Conservation (phyloP, 495 filamentous ascomycete genomes). For the Cercophora samala region DNA sequence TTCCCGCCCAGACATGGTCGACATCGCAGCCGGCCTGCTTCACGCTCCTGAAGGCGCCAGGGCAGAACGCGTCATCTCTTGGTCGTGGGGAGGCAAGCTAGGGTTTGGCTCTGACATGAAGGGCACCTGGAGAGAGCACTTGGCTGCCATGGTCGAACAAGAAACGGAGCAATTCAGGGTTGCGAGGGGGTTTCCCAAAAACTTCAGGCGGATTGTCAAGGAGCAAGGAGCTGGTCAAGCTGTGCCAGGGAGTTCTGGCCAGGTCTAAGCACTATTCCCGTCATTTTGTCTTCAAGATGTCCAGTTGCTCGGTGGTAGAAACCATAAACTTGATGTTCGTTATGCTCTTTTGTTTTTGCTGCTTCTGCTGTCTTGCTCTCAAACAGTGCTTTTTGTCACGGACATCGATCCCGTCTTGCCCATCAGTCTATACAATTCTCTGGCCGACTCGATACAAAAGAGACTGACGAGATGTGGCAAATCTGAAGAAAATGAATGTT, state of each 20-base stretch:
- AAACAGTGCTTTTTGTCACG: too few species aligned
- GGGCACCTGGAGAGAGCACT: slow-evolving; percentile 28
- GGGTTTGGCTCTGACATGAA: slow-evolving; percentile 24
- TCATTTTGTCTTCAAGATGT: too few species aligned
- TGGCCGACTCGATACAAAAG: too few species aligned
- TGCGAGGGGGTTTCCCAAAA: slow-evolving; percentile 27
- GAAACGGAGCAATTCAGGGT: slow-evolving; percentile 28
- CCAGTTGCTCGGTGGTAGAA: too few species aligned
- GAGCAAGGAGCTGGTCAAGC: not conserved
- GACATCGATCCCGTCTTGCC: too few species aligned
- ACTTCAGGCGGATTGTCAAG: slow-evolving; percentile 20
- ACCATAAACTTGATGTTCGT: too few species aligned
- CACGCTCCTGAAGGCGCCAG: slow-evolving; percentile 47
- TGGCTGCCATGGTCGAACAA: slow-evolving; percentile 16
- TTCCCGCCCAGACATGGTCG: slow-evolving; percentile 44
- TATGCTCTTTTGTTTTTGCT: too few species aligned
- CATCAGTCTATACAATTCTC: too few species aligned
- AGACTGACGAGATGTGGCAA: too few species aligned
- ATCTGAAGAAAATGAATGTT: too few species aligned
- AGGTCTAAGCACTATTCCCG: not conserved
- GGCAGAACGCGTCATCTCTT: slow-evolving; percentile 40
- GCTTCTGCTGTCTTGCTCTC: too few species aligned
- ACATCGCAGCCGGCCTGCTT: slow-evolving; percentile 51
- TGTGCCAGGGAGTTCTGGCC: not conserved
- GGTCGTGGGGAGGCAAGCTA: slow-evolving; percentile 22